Conservation (phyloP, 192 early-diverging fungal species). For the Mortierella claussenii region DNA sequence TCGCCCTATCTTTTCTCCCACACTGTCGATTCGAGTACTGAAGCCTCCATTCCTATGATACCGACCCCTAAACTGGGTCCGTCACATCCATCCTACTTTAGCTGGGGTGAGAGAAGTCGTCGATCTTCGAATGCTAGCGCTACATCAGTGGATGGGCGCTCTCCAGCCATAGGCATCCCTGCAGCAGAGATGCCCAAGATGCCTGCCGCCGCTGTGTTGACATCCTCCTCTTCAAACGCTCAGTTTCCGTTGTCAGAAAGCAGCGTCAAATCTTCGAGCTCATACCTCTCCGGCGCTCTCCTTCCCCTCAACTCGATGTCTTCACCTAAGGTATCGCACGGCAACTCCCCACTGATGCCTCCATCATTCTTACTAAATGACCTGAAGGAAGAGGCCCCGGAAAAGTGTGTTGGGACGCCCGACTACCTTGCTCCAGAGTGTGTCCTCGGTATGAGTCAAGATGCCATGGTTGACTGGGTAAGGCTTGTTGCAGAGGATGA, state of each 20-base stretch:
- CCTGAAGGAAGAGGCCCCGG: conserved; percentile 57
- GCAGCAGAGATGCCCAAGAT: conserved; percentile 35
- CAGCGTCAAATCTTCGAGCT: conserved; percentile 50
- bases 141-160: conserved; percentile 47
- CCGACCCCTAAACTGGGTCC: conserved; percentile 47
- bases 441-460: conserved; percentile 86
- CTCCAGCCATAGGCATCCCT: conserved; percentile 27
- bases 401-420: conserved; percentile 85
- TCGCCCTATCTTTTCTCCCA: conserved; percentile 44
- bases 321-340: conserved; percentile 39
- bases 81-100: conserved; percentile 42
- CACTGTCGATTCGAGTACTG: conserved; percentile 24
- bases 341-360: conserved; percentile 50
- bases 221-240: conserved; percentile 30
- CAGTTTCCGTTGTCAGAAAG: conserved; percentile 49
- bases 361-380: conserved; percentile 58
- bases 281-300: conserved; percentile 34
- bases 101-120: conserved; percentile 55
- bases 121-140: conserved; percentile 61
- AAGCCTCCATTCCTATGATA: conserved; percentile 45
- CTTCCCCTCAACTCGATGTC: conserved; percentile 22
- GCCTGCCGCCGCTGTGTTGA: conserved; percentile 39
- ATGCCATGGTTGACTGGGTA: conserved; percentile 90
- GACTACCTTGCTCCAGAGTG: conserved; percentile 91
- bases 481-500: conserved; percentile 10